phyloP scores from a whole-genome alignment of 2,329 filamentous ascomycete genomes.

The Verticillium longisporum region DNA sequence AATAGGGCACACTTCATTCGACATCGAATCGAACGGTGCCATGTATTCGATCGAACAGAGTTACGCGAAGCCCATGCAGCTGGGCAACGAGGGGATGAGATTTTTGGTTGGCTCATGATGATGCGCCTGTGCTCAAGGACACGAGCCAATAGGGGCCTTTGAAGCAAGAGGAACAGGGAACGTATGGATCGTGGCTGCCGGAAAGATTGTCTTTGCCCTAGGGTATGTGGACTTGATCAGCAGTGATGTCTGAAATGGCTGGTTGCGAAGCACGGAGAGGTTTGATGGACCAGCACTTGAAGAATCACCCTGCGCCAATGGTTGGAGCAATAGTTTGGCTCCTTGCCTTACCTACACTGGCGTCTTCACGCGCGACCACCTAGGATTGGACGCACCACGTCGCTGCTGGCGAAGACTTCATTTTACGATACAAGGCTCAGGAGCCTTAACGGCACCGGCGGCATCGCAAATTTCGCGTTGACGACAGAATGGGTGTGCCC shows the following conservation, averaged over 20 bases:
- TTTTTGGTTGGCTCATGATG: too few species aligned
- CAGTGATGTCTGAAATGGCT: not conserved
- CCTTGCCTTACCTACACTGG: not conserved
- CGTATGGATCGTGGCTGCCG: too few species aligned
- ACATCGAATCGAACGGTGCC: too few species aligned
- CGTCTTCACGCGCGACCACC: not conserved
- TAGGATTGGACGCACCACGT: not conserved
- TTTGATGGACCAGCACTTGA: not conserved
- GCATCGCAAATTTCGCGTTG: not conserved
- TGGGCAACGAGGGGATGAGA: too few species aligned
- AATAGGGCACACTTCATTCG: too few species aligned
- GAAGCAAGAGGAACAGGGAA: too few species aligned
- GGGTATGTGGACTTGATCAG: too few species aligned
- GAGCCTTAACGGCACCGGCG: not conserved
- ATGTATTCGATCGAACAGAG: too few species aligned
- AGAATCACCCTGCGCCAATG: not conserved
- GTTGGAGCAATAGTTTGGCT: not conserved
- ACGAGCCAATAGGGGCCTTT: too few species aligned
- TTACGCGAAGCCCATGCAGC: too few species aligned
- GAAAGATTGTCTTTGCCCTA: too few species aligned
- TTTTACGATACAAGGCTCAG: not conserved
- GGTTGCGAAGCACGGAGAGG: not conserved
- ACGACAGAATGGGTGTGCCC: not conserved
- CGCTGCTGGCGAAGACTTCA: not conserved
- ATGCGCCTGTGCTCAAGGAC: too few species aligned